Evolutionary conservation across 805 yeast species (phyloP).

Genomic region (Lachancea nothofagi): DNA sequence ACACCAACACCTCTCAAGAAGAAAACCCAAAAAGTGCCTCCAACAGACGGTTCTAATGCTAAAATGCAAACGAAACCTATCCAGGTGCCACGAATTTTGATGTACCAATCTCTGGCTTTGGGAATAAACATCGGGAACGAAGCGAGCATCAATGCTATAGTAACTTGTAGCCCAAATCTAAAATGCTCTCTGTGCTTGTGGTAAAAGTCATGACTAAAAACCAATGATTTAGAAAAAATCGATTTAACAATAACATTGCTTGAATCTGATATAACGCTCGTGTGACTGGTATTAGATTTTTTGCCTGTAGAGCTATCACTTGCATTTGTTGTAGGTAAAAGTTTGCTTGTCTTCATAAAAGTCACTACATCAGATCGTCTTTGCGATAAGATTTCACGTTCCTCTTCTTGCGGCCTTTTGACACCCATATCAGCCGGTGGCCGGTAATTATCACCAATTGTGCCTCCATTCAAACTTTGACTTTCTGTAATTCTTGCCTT

Average conservation of each 20-base stretch:
- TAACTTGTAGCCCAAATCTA: slow-evolving; percentile 43
- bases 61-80: slow-evolving; percentile 48
- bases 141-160: slow-evolving; percentile 41
- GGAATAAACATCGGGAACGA: slow-evolving; percentile 50
- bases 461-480: slow-evolving; percentile 34
- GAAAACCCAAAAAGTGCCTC: slow-evolving; percentile 45
- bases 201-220: slow-evolving; percentile 16
- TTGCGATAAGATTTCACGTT: slow-evolving; percentile 26
- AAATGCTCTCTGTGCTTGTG: slow-evolving; percentile 33
- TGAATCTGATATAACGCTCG: neutral
- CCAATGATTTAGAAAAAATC: neutral
- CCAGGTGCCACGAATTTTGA: slow-evolving; percentile 46
- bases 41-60: slow-evolving; percentile 46
- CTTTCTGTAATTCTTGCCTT: slow-evolving; percentile 28
- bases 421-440: slow-evolving; percentile 15
- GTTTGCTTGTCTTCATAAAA: neutral
- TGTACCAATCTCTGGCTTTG: slow-evolving; percentile 43
- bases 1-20: slow-evolving; percentile 45
- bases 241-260: neutral
- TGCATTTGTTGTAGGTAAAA: slow-evolving; percentile 1
- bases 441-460: slow-evolving; percentile 5
- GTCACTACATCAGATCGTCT: slow-evolving; percentile 8
- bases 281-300: neutral
- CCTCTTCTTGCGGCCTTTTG: slow-evolving; percentile 26
- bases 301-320: neutral